These are phyloP conservation scores for Chaetomium globosum DNA, from an alignment of 2,329 filamentous ascomycete genomes.

Conservation along the genomic window DNA sequence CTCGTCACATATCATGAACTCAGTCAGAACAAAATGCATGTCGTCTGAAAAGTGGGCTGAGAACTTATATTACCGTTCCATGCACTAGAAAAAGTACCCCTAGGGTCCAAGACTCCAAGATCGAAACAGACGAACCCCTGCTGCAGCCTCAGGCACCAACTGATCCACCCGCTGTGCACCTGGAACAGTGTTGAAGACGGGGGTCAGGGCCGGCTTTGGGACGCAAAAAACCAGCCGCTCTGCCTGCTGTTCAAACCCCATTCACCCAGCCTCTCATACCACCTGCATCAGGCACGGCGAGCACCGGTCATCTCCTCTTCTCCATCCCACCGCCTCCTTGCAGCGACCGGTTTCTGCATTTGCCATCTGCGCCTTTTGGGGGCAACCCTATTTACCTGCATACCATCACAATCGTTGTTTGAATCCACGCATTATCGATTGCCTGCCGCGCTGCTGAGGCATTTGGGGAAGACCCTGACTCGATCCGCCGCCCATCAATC, in stretches of 20 bases:
- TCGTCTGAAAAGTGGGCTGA: neutral
- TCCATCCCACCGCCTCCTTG: conserved; percentile 21
- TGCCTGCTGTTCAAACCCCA: conserved; percentile 32
- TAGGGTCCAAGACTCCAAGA: neutral
- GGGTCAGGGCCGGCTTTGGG: conserved; percentile 1
- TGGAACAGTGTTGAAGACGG: conserved; percentile 24
- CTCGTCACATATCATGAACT: neutral
- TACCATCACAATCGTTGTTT: conserved; percentile 21
- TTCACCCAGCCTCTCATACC: conserved; percentile 38
- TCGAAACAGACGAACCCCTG: neutral
- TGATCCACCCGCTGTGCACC: conserved; percentile 9
- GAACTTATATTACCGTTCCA: neutral
- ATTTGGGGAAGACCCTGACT: conserved; percentile 35
- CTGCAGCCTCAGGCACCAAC: conserved; percentile 32
- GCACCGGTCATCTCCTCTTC: conserved; percentile 29
- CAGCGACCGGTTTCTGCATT: conserved; percentile 20
- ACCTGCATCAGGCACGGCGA: conserved; percentile 33
- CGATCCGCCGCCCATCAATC: conserved; percentile 30
- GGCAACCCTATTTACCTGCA: neutral
- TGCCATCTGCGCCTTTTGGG: conserved; percentile 7
- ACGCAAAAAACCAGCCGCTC: conserved; percentile 37
- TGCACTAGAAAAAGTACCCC: neutral
- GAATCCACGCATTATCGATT: conserved; percentile 10
- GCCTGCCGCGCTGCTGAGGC: conserved; percentile 34
- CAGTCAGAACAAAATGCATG: neutral